Percentiles rank a stretch among this genome's conserved stretches.
These are phyloP conservation scores for Tagetes patula DNA, from an alignment of 129 eudicot species.

Conservation along the genomic window DNA sequence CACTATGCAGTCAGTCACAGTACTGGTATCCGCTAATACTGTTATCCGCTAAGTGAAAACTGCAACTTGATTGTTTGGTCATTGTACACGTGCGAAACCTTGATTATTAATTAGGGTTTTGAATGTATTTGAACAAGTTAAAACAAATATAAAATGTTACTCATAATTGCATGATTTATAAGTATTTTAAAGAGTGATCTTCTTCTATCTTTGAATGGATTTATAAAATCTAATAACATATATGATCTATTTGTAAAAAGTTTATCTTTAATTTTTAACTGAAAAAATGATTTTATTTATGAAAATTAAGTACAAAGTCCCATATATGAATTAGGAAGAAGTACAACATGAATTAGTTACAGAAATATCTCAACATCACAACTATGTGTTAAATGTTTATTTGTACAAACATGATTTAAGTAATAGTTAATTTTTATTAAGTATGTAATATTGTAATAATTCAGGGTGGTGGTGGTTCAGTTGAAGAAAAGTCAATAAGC, in stretches of 20 bases:
- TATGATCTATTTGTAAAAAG: neutral
- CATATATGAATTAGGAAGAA: neutral
- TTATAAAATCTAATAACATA: too few relatives aligned
- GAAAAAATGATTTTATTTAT: neutral
- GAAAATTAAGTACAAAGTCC: neutral
- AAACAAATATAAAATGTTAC: neutral
- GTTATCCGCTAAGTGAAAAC: neutral
- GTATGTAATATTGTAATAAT: neutral
- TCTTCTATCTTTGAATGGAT: neutral
- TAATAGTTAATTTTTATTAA: neutral
- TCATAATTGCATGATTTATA: neutral
- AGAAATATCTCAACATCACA: neutral
- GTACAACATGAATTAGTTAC: neutral
- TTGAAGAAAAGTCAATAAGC: constrained; percentile 32
- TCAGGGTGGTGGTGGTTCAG: constrained; percentile 22
- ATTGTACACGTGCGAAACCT: neutral
- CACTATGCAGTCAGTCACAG: too few relatives aligned
- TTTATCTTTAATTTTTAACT: too few relatives aligned
- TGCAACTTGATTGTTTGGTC: neutral
- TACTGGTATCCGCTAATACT: too few relatives aligned
- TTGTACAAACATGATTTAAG: neutral
- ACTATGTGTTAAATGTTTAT: neutral
- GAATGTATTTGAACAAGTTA: constrained; percentile 5
- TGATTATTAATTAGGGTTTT: constrained; percentile 16
- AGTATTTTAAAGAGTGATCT: neutral